Evolutionary conservation across 805 yeast genomes (phyloP), one percentile per base, ranked within the genome.

Genomic region (Clavispora santaluciae): DNA sequence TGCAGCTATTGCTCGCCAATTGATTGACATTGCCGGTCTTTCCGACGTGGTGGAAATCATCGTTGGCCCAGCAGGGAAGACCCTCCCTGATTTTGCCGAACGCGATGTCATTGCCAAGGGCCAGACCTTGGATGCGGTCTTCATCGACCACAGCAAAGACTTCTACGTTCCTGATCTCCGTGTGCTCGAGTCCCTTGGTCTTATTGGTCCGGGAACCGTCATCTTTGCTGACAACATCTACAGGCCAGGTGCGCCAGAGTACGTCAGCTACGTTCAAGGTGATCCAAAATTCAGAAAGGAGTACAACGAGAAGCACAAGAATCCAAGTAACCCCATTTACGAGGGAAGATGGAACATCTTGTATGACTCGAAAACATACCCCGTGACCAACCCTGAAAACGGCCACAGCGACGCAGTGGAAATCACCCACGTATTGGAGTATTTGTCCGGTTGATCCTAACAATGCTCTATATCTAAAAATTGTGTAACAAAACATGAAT

Each of bases 111-210:
- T 36, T 12, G 37, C 45, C 21, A 22, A 40, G 16, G 57, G 42
- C 40, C 40, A 44, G 4, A 46, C 64, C 1, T 47, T 65, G 1
- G 74, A 69, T 40, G 50, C 70, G 29, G 50, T 66, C 4, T 63
- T 72, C 39, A 56, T 72, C 35, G 72, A 72, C 49, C 76, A 72
- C 44, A 52, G 57, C 50, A 65, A 66, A 40, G 58, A 57, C 12
- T 35, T 48, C 35, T 72, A 70, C 44, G 56, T 68, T 18, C 67
- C 74, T 5, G 75, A 72, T 42, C 51, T 70, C 23, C 52, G 76
- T 24, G 59, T 68, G 4, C 46, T 70, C 28, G 78, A 72, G 44
- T 47, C 71, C 0, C 46, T 67, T 33, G 63, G 66, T 11, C 54
- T 69, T 38, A 54, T 72, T 33, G 63, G 60, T 0, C 64, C 64